Conservation (phyloP, 805 yeast species). For the Kluyveromyces aestuarii region DNA sequence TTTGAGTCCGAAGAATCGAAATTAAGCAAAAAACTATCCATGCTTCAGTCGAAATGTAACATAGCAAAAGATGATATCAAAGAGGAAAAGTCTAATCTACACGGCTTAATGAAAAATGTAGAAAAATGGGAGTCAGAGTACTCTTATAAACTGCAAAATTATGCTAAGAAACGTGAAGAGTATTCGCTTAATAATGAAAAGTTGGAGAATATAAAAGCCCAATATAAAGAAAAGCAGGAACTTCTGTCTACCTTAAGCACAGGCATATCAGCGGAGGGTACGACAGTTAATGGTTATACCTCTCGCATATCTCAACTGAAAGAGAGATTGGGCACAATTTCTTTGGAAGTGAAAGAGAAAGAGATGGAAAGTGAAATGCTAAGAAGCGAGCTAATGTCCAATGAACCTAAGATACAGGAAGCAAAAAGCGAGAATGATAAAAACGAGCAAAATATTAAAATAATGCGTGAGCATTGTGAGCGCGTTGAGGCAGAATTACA, state of each 20-base stretch:
- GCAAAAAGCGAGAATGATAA: constrained; percentile 45
- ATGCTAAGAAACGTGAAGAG: constrained; percentile 35
- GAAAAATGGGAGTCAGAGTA: constrained; percentile 28
- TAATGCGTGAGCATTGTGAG: constrained; percentile 27
- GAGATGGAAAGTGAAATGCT: constrained; percentile 52
- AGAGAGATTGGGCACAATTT: constrained; percentile 41
- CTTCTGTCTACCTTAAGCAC: constrained; percentile 73
- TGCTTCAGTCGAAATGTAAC: constrained; percentile 55
- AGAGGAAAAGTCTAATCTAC: constrained; percentile 40
- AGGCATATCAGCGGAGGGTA: constrained; percentile 81
- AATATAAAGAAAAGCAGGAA: constrained; percentile 58
- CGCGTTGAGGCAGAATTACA: constrained; percentile 35
- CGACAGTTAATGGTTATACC: constrained; percentile 64
- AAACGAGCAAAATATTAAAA: constrained; percentile 31
- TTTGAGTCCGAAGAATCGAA: constrained; percentile 50
- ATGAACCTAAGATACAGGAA: constrained; percentile 38
- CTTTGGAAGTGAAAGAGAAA: constrained; percentile 49
- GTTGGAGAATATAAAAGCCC: constrained; percentile 38
- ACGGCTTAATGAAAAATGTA: constrained; percentile 28
- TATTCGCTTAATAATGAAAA: constrained; percentile 35
- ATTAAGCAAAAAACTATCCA: constrained; percentile 53
- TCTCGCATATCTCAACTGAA: constrained; percentile 62
- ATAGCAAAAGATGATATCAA: constrained; percentile 46
- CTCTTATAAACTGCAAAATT: constrained; percentile 30
- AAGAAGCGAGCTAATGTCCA: constrained; percentile 37